Percentiles rank a stretch among this genome's conserved stretches.
These are phyloP conservation scores for Schizosaccharomyces japonicus DNA, from an alignment of 805 yeast genomes.

Conservation along the genomic window DNA sequence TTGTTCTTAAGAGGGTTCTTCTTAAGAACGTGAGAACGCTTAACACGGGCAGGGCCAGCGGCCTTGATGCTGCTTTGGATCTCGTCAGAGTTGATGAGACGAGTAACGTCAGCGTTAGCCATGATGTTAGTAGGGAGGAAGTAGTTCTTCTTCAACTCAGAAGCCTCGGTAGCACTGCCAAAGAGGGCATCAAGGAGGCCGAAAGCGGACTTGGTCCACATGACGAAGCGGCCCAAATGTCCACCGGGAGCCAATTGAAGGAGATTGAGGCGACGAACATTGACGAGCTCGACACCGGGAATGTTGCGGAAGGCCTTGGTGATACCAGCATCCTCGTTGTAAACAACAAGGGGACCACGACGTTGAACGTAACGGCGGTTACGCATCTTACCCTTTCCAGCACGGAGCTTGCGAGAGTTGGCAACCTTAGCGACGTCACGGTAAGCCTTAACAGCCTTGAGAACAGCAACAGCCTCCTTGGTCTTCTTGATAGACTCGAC, in stretches of 20 bases:
- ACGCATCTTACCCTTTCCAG: conserved; percentile 99
- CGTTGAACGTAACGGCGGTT: conserved; percentile 99
- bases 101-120: conserved; percentile 83
- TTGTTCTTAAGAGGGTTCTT: conserved; percentile 99
- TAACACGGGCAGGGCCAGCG: conserved; percentile 80
- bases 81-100: conserved; percentile 97
- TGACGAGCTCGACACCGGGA: conserved; percentile 97
- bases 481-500: conserved; percentile 85
- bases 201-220: conserved; percentile 99
- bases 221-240: conserved; percentile 96
- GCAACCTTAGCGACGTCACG: conserved; percentile 92
- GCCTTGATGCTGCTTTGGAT: conserved; percentile 92
- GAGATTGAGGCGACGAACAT: conserved; percentile 76
- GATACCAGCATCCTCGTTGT: conserved; percentile 82
- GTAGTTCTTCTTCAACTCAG: conserved; percentile 64
- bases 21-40: conserved; percentile 89
- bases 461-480: conserved; percentile 93
- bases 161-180: conserved; percentile 73
- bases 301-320: conserved; percentile 98
- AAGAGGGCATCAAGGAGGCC: conserved; percentile 88
- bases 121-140: conserved; percentile 81
- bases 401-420: conserved; percentile 96
- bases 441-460: conserved; percentile 97
- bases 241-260: conserved; percentile 99
- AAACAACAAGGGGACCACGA: conserved; percentile 97